phyloP scores from a whole-genome alignment of 257 asterid genomes.

The Leptodermis oblonga region DNA sequence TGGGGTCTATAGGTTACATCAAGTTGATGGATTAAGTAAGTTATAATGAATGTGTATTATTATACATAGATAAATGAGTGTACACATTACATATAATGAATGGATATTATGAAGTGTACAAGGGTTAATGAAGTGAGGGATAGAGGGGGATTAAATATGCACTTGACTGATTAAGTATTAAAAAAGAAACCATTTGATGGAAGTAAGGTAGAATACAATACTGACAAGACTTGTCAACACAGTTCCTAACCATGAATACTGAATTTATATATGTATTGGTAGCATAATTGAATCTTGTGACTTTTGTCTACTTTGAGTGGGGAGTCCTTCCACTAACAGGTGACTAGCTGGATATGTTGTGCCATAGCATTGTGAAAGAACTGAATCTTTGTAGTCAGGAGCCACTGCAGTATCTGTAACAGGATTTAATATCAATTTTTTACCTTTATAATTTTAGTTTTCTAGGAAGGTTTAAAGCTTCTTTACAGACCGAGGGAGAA shows the following conservation, averaged over 20 bases:
- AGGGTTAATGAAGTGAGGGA: not conserved
- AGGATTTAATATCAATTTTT: not conserved
- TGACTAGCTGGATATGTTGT: not conserved
- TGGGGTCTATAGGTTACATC: not conserved
- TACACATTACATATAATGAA: too few relatives aligned
- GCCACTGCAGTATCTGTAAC: not conserved
- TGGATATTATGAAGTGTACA: not conserved
- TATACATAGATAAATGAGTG: too few relatives aligned
- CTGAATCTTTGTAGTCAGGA: not conserved
- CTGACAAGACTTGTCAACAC: not conserved
- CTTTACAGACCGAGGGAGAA: too few relatives aligned
- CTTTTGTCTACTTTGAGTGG: not conserved
- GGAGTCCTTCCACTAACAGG: not conserved
- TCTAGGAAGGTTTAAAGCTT: not conserved
- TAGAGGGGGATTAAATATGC: not conserved
- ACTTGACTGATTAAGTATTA: not conserved
- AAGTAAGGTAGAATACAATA: not conserved
- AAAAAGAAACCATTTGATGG: not conserved
- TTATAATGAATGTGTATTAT: too few relatives aligned
- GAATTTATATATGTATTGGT: not conserved
- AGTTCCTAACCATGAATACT: not conserved
- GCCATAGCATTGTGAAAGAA: not conserved
- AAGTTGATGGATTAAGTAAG: not conserved
- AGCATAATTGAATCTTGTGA: not conserved
- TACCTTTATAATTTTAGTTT: too few relatives aligned